Conservation (phyloP, 768 basidiomycete genomes). For the Amanita fuliginea region DNA sequence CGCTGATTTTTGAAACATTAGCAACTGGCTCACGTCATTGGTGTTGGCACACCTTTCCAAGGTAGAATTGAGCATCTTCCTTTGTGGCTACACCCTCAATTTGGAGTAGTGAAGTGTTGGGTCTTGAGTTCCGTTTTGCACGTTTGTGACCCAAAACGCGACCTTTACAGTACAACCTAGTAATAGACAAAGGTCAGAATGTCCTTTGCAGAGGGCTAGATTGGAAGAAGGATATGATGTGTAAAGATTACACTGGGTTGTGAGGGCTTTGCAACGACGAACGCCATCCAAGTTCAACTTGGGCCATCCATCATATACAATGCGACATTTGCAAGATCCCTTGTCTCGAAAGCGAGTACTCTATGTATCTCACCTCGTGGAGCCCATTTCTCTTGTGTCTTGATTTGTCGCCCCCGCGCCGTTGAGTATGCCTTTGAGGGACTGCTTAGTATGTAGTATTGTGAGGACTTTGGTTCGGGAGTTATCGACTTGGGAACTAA, state of each 20-base stretch:
- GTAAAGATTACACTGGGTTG: neutral
- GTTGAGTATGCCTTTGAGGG: conserved; percentile 28
- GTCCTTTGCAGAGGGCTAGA: conserved; percentile 6
- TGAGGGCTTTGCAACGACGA: too few relatives aligned
- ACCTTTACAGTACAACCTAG: conserved; percentile 91
- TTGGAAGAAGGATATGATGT: neutral
- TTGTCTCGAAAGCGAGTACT: neutral
- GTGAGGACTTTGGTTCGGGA: conserved; percentile 14
- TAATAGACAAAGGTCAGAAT: conserved; percentile 12
- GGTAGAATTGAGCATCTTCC: conserved; percentile 95
- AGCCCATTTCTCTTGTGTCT: conserved; percentile 55
- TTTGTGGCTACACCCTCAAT: conserved; percentile 93
- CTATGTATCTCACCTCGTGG: conserved; percentile 55
- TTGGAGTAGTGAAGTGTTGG: conserved; percentile 93
- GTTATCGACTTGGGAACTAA: conserved; percentile 19
- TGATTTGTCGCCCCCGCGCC: conserved; percentile 31
- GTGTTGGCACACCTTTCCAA: conserved; percentile 75
- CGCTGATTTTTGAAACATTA: conserved; percentile 38
- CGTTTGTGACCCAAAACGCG: conserved; percentile 98
- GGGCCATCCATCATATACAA: conserved; percentile 29
- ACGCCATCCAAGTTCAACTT: conserved; percentile 21
- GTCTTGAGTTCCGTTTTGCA: conserved; percentile 91
- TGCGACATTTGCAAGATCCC: conserved; percentile 4
- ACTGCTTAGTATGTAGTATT: conserved; percentile 13
- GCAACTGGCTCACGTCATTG: neutral